Percentiles rank a stretch among this genome's conserved stretches.
phyloP scores from a whole-genome alignment of 2,329 filamentous ascomycete species.

The Ophiocordyceps camponoti-rufipedis region DNA sequence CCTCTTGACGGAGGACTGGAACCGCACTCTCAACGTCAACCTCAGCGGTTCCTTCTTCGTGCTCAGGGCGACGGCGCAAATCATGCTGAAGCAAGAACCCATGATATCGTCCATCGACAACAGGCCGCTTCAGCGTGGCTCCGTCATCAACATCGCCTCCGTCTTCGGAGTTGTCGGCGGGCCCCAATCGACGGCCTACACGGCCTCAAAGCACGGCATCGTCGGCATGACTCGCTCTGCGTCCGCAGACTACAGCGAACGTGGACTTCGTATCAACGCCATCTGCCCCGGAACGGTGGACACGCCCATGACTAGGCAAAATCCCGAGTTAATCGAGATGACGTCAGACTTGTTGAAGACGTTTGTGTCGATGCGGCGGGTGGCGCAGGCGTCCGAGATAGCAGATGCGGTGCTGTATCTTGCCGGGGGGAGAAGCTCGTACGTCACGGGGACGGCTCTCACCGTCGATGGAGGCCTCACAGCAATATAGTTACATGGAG shows the following conservation, averaged over 20 bases:
- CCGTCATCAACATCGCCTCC: neutral
- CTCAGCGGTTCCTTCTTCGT: slow-evolving; percentile 23
- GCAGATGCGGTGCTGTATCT: neutral
- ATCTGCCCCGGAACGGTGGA: neutral
- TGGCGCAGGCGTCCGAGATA: neutral
- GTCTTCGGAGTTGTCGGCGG: neutral
- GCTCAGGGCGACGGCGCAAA: slow-evolving; percentile 16
- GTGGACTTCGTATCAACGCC: neutral
- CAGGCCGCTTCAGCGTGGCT: neutral
- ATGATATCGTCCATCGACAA: slow-evolving; percentile 16
- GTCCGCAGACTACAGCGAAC: neutral
- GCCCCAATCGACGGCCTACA: neutral
- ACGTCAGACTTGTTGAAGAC: neutral
- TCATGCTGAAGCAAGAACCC: slow-evolving; percentile 24
- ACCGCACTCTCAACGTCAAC: slow-evolving; percentile 22
- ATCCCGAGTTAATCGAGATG: neutral
- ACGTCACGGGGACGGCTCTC: neutral
- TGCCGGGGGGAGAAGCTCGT: neutral
- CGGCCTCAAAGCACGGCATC: neutral
- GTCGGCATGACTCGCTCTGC: neutral
- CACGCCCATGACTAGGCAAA: neutral
- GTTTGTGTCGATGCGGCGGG: neutral
- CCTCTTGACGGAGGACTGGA: slow-evolving; percentile 17
- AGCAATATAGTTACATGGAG: neutral
- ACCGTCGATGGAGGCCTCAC: neutral